Evolutionary conservation across 768 basidiomycete genomes (phyloP).

Genomic region (Tubosaeta sp.): DNA sequence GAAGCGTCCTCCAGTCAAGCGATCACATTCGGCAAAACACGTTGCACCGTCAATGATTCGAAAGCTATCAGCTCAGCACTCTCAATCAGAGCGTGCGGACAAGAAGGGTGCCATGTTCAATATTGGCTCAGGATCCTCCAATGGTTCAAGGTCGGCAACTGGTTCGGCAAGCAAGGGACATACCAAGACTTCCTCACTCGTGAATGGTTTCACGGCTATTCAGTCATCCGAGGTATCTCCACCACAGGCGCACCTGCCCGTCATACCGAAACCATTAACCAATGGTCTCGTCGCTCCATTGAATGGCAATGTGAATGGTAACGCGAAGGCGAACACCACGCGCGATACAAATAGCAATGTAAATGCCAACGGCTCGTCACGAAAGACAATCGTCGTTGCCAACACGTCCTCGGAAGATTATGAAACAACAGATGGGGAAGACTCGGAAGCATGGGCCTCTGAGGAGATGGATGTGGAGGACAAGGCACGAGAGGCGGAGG

Average conservation of each 20-base stretch:
- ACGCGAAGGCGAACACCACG: conserved; percentile 12
- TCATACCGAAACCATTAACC: conserved; percentile 11
- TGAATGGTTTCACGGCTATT: conserved; percentile 9
- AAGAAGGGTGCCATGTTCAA: conserved; percentile 43
- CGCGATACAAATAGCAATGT: conserved; percentile 7
- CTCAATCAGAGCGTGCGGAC: conserved; percentile 12
- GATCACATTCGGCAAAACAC: conserved; percentile 28
- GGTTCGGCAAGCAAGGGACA: conserved; percentile 19
- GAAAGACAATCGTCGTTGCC: conserved; percentile 45
- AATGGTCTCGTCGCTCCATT: conserved; percentile 1
- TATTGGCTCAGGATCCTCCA: conserved; percentile 58
- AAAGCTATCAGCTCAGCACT: conserved; percentile 21
- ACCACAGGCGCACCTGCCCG: conserved; percentile 15
- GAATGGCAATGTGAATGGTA: conserved; percentile 17
- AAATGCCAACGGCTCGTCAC: conserved; percentile 25
- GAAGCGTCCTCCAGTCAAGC: conserved; percentile 25
- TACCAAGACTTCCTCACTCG: conserved; percentile 3
- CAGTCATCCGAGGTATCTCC: conserved; percentile 10
- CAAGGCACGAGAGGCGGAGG: conserved; percentile 29
- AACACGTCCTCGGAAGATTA: conserved; percentile 44
- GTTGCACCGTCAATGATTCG: conserved; percentile 26
- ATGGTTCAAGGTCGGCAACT: conserved; percentile 33
- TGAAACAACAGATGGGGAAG: conserved; percentile 52
- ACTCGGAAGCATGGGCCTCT: conserved; percentile 60
- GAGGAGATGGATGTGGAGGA: conserved; percentile 45